Evolutionary conservation across 2,329 filamentous ascomycete species (phyloP).

Genomic region (Neoscytalidium dimidiatum): DNA sequence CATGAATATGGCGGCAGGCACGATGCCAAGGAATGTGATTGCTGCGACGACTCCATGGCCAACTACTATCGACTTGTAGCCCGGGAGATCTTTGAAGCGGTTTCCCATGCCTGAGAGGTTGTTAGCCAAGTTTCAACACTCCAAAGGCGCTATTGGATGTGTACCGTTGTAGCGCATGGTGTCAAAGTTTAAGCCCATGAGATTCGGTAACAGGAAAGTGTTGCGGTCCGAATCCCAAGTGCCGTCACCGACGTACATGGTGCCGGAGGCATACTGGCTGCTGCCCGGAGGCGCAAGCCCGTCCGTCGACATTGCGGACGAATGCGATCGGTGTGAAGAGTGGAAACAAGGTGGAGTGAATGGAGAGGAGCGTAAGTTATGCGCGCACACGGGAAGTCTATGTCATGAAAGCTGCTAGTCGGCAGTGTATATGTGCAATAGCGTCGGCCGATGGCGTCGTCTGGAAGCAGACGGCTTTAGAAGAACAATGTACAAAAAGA

Average conservation of each 20-base stretch:
- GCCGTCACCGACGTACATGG: conserved; percentile 77
- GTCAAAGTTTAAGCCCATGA: conserved; percentile 74
- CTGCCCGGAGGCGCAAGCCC: conserved; percentile 68
- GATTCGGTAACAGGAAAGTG: conserved; percentile 75
- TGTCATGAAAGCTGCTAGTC: neutral
- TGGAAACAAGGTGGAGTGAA: too few species aligned
- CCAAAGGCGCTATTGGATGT: conserved; percentile 23
- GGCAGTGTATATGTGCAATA: neutral
- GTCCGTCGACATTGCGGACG: conserved; percentile 57
- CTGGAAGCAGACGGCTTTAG: neutral
- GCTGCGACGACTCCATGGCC: conserved; percentile 73
- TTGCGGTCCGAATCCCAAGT: conserved; percentile 81
- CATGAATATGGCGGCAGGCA: conserved; percentile 73
- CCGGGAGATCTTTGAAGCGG: conserved; percentile 67
- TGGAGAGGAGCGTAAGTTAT: neutral
- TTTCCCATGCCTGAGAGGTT: conserved; percentile 74
- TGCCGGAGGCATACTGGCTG: conserved; percentile 71
- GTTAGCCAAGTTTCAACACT: neutral
- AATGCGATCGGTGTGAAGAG: neutral
- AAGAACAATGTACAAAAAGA: conserved; percentile 14
- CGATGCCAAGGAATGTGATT: conserved; percentile 72
- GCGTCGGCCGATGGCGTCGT: neutral
- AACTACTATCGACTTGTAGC: conserved; percentile 71
- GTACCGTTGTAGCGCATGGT: conserved; percentile 84
- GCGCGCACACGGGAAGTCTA: conserved; percentile 4